Conservation (phyloP, 495 filamentous ascomycete species). For the Chaetomidium leptoderma region DNA sequence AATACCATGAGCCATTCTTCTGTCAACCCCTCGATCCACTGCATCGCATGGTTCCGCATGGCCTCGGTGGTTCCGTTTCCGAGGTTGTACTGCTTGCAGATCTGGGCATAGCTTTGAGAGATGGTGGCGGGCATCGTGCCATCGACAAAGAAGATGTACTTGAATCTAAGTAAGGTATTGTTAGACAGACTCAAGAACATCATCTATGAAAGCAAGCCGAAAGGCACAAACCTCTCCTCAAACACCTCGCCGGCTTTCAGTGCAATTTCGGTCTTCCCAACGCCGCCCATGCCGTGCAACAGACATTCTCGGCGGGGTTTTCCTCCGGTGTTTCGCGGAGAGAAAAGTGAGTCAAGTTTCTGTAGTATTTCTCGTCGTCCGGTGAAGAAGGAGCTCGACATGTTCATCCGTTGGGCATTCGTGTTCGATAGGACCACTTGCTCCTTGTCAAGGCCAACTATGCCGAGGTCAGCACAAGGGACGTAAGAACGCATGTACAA, state of each 20-base stretch:
- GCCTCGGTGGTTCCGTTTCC: background rate
- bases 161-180: constrained; percentile 7
- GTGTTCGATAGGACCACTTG: background rate
- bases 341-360: constrained; percentile 12
- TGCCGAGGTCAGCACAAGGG: background rate
- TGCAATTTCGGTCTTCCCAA: constrained; percentile 28
- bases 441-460: constrained; percentile 8
- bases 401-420: background rate
- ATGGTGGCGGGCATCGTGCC: constrained; percentile 14
- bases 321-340: background rate
- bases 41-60: background rate
- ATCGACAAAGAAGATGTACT: constrained; percentile 24
- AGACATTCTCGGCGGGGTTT: constrained; percentile 14
- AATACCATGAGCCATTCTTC: constrained; percentile 26
- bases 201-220: background rate
- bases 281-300: constrained; percentile 24
- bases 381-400: constrained; percentile 20
- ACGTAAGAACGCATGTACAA: background rate
- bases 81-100: background rate
- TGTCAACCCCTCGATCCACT: constrained; percentile 14
- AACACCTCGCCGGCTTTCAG: constrained; percentile 13
- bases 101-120: constrained; percentile 15
- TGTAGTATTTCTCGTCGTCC: constrained; percentile 21
- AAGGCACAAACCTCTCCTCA: constrained; percentile 3
- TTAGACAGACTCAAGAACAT: background rate